A percentile compares a stretch with the other conserved stretches of the same genome.
phyloP scores from a whole-genome alignment of 2,329 filamentous ascomycete species.

The Sporothrix sp. region DNA sequence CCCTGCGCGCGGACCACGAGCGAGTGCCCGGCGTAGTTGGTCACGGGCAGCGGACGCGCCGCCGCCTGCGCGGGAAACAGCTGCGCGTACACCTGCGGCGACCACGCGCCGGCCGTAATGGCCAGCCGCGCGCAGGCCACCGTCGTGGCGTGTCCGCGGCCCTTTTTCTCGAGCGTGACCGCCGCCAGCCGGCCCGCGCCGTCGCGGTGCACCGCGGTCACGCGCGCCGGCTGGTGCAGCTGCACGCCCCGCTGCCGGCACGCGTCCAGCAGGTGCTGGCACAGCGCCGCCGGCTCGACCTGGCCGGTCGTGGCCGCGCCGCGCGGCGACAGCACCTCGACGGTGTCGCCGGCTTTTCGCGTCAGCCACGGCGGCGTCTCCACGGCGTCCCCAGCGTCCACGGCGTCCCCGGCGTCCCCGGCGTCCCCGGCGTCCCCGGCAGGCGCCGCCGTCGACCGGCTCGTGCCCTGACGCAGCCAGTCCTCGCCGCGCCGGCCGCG shows the following conservation, averaged over 20 bases:
- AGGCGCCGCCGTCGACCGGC: slow-evolving; percentile 26
- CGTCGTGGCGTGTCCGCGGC: slow-evolving; percentile 32
- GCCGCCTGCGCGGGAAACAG: slow-evolving; percentile 45
- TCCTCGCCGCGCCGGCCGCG: slow-evolving; percentile 39
- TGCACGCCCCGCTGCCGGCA: slow-evolving; percentile 53
- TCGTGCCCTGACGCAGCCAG: slow-evolving; percentile 45
- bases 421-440: neutral
- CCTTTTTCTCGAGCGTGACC: slow-evolving; percentile 28
- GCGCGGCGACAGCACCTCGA: slow-evolving; percentile 53
- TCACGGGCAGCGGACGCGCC: slow-evolving; percentile 44
- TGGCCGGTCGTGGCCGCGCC: slow-evolving; percentile 56
- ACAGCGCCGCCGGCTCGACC: slow-evolving; percentile 59
- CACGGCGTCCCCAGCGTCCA: neutral
- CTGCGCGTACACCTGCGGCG: slow-evolving; percentile 49
- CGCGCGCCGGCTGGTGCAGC: slow-evolving; percentile 52
- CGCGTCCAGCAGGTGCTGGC: slow-evolving; percentile 51
- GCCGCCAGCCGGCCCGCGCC: slow-evolving; percentile 39
- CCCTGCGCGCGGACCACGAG: slow-evolving; percentile 45
- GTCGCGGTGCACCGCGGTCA: slow-evolving; percentile 43
- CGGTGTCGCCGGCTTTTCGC: slow-evolving; percentile 39
- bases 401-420: neutral
- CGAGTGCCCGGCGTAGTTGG: slow-evolving; percentile 60
- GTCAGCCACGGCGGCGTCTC: slow-evolving; percentile 48
- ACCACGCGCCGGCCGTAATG: slow-evolving; percentile 64
- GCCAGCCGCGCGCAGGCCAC: slow-evolving; percentile 57